A percentile compares a stretch with the other conserved stretches of the same genome.
These are phyloP conservation scores for Fusarium duplospermum DNA, from an alignment of 2,329 filamentous ascomycete genomes.

Conservation along the genomic window DNA sequence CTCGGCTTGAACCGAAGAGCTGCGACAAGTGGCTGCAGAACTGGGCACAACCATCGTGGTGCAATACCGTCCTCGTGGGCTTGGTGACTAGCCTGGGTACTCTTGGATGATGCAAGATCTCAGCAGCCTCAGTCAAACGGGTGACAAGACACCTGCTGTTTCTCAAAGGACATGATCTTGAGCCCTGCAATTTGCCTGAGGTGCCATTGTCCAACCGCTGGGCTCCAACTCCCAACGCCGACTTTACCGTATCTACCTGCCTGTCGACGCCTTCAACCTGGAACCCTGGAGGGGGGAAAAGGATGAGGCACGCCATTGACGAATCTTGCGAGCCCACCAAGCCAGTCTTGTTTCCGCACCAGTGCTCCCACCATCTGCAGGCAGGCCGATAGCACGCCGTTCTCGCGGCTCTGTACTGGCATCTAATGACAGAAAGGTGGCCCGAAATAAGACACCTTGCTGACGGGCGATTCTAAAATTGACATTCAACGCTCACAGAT, in stretches of 20 bases:
- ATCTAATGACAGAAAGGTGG: background rate
- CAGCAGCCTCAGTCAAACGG: slow-evolving; percentile 3
- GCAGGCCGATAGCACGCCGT: background rate
- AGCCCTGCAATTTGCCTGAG: background rate
- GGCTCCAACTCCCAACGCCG: background rate
- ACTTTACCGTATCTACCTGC: background rate
- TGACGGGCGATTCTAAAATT: slow-evolving; percentile 4
- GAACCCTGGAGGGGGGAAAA: background rate
- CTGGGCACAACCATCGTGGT: slow-evolving; percentile 18
- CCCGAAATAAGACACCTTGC: background rate
- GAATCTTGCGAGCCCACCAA: background rate
- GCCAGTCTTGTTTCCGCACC: background rate
- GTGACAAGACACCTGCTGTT: background rate
- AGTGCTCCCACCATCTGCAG: background rate
- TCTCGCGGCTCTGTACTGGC: background rate
- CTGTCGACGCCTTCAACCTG: background rate
- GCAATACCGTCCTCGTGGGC: slow-evolving; percentile 29
- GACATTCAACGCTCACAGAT: slow-evolving; percentile 12
- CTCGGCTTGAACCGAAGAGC: slow-evolving; percentile 33
- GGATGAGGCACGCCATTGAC: background rate
- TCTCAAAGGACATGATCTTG: background rate
- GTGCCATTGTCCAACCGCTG: slow-evolving; percentile 13
- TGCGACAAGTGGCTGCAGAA: slow-evolving; percentile 24
- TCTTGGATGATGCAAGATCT: background rate
- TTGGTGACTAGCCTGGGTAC: slow-evolving; percentile 1